Evolutionary conservation across 352 stramenopile genomes (phyloP).

Genomic region (Phytophthora constricta): DNA sequence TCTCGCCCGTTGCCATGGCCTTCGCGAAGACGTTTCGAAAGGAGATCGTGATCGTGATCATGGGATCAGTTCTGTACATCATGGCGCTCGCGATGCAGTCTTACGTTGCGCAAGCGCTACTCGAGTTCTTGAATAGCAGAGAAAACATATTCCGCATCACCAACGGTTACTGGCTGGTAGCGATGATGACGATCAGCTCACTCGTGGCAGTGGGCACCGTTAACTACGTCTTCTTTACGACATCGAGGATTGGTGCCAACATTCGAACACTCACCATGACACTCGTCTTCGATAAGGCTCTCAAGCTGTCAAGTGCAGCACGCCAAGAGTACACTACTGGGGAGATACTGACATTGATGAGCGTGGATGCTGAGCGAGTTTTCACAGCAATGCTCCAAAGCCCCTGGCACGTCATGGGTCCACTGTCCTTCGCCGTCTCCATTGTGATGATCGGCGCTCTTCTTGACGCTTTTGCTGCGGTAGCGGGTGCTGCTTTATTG

Average conservation of each 20-base stretch:
- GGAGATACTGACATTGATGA: slow-evolving; percentile 31
- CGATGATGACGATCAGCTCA: slow-evolving; percentile 3
- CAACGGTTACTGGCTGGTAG: slow-evolving; percentile 16
- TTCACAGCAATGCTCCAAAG: slow-evolving; percentile 23
- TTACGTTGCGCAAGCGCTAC: slow-evolving; percentile 10
- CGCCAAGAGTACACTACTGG: slow-evolving; percentile 24
- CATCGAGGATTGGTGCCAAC: slow-evolving; percentile 28
- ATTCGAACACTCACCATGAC: slow-evolving; percentile 27
- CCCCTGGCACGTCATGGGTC: slow-evolving; percentile 17
- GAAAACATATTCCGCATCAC: slow-evolving; percentile 19
- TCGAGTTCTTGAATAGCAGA: slow-evolving; percentile 13
- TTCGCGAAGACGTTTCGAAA: not conserved
- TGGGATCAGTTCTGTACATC: slow-evolving; percentile 12
- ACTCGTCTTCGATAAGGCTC: slow-evolving; percentile 38
- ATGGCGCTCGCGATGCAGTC: slow-evolving; percentile 17
- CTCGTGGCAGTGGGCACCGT: slow-evolving; percentile 13
- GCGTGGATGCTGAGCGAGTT: slow-evolving; percentile 27
- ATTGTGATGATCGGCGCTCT: slow-evolving; percentile 27
- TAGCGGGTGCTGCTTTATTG: not conserved
- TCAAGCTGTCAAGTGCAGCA: slow-evolving; percentile 61
- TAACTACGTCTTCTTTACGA: slow-evolving; percentile 27
- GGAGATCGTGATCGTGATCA: slow-evolving; percentile 22
- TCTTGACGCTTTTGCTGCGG: slow-evolving; percentile 3
- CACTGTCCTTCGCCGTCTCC: slow-evolving; percentile 11
- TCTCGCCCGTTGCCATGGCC: slow-evolving; percentile 9